A percentile compares a stretch with the other conserved stretches of the same genome.
phyloP scores from a whole-genome alignment of 345 rosid species.

The Sisymbrium altissimum region DNA sequence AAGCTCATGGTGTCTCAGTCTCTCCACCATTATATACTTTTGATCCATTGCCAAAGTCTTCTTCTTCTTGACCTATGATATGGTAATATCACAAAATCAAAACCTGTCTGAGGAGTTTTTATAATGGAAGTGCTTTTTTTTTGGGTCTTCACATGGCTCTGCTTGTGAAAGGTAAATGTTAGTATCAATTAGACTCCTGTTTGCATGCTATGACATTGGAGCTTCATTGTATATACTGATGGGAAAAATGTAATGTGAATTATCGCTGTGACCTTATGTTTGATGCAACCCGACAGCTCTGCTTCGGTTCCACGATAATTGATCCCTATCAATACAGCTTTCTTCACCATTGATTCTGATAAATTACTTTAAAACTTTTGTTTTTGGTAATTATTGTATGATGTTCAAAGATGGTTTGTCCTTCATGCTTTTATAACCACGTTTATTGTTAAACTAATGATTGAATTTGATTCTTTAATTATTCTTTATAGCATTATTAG shows the following conservation, averaged over 20 bases:
- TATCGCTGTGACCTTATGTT: no score
- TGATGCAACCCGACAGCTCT: slow-evolving; percentile 73
- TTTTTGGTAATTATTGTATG: background rate
- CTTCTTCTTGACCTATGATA: slow-evolving; percentile 17
- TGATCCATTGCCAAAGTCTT: slow-evolving; percentile 3
- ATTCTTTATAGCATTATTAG: background rate
- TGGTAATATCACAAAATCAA: slow-evolving; percentile 8
- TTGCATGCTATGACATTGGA: slow-evolving; percentile 17
- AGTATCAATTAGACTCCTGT: background rate
- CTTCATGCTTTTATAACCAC: background rate
- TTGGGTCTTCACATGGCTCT: background rate
- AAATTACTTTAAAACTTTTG: background rate
- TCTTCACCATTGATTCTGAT: slow-evolving; percentile 6
- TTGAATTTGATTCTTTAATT: background rate
- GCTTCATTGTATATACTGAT: slow-evolving; percentile 22
- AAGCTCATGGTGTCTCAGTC: slow-evolving; percentile 12
- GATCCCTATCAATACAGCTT: slow-evolving; percentile 1
- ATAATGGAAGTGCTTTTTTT: background rate
- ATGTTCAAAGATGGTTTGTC: background rate
- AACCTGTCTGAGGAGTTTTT: background rate
- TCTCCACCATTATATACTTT: slow-evolving; percentile 25
- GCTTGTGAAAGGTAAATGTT: slow-evolving; percentile 14
- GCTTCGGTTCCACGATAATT: slow-evolving; percentile 37
- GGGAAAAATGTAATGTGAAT: background rate
- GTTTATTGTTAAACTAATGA: background rate